Evolutionary conservation across 2,329 filamentous ascomycete genomes (phyloP).

Genomic region (Aspergillus sp.): DNA sequence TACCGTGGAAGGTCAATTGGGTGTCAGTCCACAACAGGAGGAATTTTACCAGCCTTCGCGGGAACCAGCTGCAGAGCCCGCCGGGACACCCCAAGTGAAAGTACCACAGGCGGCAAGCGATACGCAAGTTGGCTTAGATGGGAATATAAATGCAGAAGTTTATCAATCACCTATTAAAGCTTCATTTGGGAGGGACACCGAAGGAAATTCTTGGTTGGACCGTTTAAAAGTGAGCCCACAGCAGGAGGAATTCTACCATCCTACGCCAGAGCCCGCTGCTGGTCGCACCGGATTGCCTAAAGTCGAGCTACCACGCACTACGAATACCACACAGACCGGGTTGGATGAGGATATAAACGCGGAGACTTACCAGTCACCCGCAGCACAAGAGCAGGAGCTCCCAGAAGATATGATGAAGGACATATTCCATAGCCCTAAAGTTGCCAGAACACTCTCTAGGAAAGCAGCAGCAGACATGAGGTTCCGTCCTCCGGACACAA

Average conservation of each 20-base stretch:
- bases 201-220: slow-evolving; percentile 13
- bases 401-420: slow-evolving; percentile 61
- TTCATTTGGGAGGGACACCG: neutral
- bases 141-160: slow-evolving; percentile 56
- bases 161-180: slow-evolving; percentile 44
- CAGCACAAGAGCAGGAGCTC: slow-evolving; percentile 43
- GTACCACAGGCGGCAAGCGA: slow-evolving; percentile 54
- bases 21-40: slow-evolving; percentile 57
- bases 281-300: slow-evolving; percentile 53
- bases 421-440: slow-evolving; percentile 61
- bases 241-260: slow-evolving; percentile 58
- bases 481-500: neutral
- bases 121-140: slow-evolving; percentile 44
- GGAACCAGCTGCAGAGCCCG: slow-evolving; percentile 48
- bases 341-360: slow-evolving; percentile 32
- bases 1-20: slow-evolving; percentile 29
- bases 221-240: slow-evolving; percentile 51
- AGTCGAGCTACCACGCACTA: slow-evolving; percentile 51
- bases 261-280: slow-evolving; percentile 47
- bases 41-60: slow-evolving; percentile 56
- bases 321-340: slow-evolving; percentile 47
- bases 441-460: slow-evolving; percentile 56
- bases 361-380: slow-evolving; percentile 3
- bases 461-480: slow-evolving; percentile 30
- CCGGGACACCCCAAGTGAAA: slow-evolving; percentile 55